Evolutionary conservation across 2,329 filamentous ascomycete genomes (phyloP).

Genomic region (Clathrospora elynae): DNA sequence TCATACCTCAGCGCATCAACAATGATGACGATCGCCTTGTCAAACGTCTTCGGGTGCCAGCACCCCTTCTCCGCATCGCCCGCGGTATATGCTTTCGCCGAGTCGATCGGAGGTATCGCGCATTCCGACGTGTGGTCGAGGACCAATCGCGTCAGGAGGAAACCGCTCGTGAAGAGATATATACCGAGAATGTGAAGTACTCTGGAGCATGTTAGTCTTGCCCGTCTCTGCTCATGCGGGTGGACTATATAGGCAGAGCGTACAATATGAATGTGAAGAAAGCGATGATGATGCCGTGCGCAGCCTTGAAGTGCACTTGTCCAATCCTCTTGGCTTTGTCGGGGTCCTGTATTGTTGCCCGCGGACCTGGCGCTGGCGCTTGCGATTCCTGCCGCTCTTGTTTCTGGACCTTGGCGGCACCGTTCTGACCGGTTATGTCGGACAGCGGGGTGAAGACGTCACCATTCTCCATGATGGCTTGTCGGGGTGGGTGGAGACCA

Average conservation of each 20-base stretch:
- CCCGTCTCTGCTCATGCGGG: neutral
- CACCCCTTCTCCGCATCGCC: slow-evolving; percentile 68
- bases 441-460: slow-evolving; percentile 46
- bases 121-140: slow-evolving; percentile 79
- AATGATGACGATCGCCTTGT: slow-evolving; percentile 86
- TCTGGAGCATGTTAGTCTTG: slow-evolving; percentile 47
- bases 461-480: slow-evolving; percentile 44
- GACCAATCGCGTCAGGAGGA: slow-evolving; percentile 85
- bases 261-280: slow-evolving; percentile 74
- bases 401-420: slow-evolving; percentile 35
- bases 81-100: slow-evolving; percentile 41
- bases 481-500: slow-evolving; percentile 1
- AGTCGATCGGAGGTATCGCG: slow-evolving; percentile 71
- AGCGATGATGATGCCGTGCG: slow-evolving; percentile 59
- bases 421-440: slow-evolving; percentile 45
- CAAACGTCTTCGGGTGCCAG: slow-evolving; percentile 94
- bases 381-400: slow-evolving; percentile 27
- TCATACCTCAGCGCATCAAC: slow-evolving; percentile 96
- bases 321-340: slow-evolving; percentile 48
- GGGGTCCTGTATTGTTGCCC: slow-evolving; percentile 16
- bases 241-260: slow-evolving; percentile 2
- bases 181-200: slow-evolving; percentile 79
- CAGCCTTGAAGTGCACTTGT: slow-evolving; percentile 58
- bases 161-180: slow-evolving; percentile 92
- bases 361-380: slow-evolving; percentile 13